Base-by-base conservation (phyloP, 2,329 filamentous ascomycete genomes). In the Ceratocystis lukuohia region DNA sequence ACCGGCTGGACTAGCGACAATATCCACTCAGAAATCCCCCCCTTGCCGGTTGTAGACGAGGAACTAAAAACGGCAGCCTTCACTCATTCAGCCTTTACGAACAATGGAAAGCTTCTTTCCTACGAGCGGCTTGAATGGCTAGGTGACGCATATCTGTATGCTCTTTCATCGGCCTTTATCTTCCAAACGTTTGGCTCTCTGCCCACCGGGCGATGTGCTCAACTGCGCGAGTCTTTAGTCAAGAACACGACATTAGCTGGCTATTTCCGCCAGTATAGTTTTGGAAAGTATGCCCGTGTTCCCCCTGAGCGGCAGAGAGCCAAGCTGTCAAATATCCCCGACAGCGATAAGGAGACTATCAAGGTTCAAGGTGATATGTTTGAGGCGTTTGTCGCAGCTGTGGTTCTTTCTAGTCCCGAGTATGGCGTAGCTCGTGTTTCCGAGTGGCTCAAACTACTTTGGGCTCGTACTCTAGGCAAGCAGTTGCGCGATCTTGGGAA, bases 111-210 rank as follows among this genome's bases (percentile, higher is more conserved):
- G 62, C 71, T 72, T 37, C 73, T 78, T 64, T 82, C 79, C 71
- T 96, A 96, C 74, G 92, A 96, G 72, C 83, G 84, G 20, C 83
- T 96, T 5, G 93, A 97, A 75, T 91, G 93, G 77, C 80, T 96
- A 6, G 93, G 93, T 5, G 93, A 97, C 73, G 88, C 89, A 22
- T 93, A 93, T 71, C 79, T 96, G 64, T 88, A 95, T 72, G 76
- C 91, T 64, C 84, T 91, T 61, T 84, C 91, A 5, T 86, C 88
- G 0, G 82, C 84, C 20, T 80, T 95, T 64, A 88, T 97, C 68
- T 89, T 85, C 74, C 78, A 85, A 67, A 88, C 84, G 7, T 94
- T 92, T 71, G 80, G 81, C 0, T 76, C 80, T 12, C 77, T 90
- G 8, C 73, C 83, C 0, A 80, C 88, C 0, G 91, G 91, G 2